These are phyloP conservation scores for Thelephora terrestris DNA, from an alignment of 1,284 basidiomycete species.

Conservation along the genomic window DNA sequence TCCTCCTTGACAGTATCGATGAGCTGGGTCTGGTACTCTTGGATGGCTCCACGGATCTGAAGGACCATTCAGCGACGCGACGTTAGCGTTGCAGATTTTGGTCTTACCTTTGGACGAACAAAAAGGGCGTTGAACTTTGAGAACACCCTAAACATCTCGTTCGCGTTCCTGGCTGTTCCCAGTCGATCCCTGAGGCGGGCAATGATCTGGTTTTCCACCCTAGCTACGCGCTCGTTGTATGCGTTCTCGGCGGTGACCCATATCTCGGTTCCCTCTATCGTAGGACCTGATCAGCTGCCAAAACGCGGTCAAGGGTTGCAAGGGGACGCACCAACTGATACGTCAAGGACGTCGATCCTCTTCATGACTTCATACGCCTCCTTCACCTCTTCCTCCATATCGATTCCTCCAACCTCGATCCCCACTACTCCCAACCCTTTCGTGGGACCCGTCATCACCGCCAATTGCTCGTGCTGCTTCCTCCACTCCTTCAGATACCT, in stretches of 20 bases:
- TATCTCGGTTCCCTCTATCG: conserved; percentile 89
- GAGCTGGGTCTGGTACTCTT: conserved; percentile 97
- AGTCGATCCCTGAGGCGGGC: conserved; percentile 84
- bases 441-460: conserved; percentile 94
- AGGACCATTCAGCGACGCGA: neutral
- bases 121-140: conserved; percentile 98
- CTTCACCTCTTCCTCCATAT: conserved; percentile 97
- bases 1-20: conserved; percentile 98
- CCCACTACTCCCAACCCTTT: conserved; percentile 69
- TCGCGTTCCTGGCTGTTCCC: conserved; percentile 94
- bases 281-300: neutral
- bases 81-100: neutral
- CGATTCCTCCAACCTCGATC: conserved; percentile 73
- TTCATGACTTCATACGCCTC: conserved; percentile 94
- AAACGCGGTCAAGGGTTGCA: neutral
- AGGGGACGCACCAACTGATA: conserved; percentile 59
- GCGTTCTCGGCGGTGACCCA: conserved; percentile 96
- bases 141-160: conserved; percentile 99
- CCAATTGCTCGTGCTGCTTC: conserved; percentile 95
- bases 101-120: conserved; percentile 85
- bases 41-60: conserved; percentile 91
- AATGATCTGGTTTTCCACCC: conserved; percentile 98
- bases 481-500: conserved; percentile 88
- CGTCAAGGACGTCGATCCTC: conserved; percentile 93
- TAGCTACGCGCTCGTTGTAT: conserved; percentile 94